phyloP scores from a whole-genome alignment of 2,329 filamentous ascomycete genomes.

The Colletotrichum lini region DNA sequence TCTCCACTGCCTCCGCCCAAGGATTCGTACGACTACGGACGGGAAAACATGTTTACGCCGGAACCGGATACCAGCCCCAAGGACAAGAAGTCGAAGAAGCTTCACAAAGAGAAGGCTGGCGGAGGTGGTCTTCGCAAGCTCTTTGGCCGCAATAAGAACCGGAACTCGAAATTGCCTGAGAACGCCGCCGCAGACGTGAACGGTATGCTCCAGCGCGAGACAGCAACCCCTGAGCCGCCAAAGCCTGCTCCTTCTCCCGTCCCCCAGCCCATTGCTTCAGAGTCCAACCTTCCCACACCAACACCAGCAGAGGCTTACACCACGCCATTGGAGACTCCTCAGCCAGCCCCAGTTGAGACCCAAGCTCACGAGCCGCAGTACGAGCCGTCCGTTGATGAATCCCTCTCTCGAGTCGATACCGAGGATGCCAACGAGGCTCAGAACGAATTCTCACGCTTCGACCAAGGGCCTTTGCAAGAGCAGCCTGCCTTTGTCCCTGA shows the following conservation, averaged over 20 bases:
- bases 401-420: slow-evolving; percentile 72
- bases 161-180: slow-evolving; percentile 69
- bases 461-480: slow-evolving; percentile 89
- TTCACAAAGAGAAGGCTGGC: slow-evolving; percentile 66
- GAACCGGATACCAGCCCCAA: slow-evolving; percentile 61
- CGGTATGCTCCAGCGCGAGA: slow-evolving; percentile 63
- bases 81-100: slow-evolving; percentile 65
- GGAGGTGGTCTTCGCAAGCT: slow-evolving; percentile 73
- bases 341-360: slow-evolving; percentile 38
- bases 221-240: slow-evolving; percentile 44
- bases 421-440: slow-evolving; percentile 71
- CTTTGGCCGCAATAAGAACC: slow-evolving; percentile 75
- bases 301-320: slow-evolving; percentile 40
- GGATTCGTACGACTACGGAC: slow-evolving; percentile 52
- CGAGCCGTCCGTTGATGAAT: slow-evolving; percentile 61
- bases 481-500: slow-evolving; percentile 87
- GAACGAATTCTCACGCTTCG: slow-evolving; percentile 77
- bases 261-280: slow-evolving; percentile 42
- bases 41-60: slow-evolving; percentile 57
- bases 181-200: slow-evolving; percentile 67
- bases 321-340: slow-evolving; percentile 40
- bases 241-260: slow-evolving; percentile 45
- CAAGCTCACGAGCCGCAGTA: slow-evolving; percentile 54
- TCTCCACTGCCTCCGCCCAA: slow-evolving; percentile 58
- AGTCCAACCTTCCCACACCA: slow-evolving; percentile 41